Percentiles rank a stretch among this genome's conserved stretches.
phyloP scores from a whole-genome alignment of 331 rosid species.

The Prunus yedoensis region DNA sequence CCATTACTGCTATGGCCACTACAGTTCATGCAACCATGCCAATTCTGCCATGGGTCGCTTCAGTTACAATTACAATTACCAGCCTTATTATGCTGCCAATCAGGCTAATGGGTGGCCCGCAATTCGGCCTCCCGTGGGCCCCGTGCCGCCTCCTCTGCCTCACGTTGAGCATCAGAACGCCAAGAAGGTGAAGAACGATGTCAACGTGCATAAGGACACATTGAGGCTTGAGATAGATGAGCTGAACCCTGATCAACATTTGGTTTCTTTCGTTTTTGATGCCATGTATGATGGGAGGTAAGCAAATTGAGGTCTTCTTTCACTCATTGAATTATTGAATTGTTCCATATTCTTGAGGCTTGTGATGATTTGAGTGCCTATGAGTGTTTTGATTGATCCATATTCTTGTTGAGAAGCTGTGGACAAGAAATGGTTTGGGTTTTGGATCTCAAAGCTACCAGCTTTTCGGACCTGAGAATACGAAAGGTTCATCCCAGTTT shows the following conservation, averaged over 20 bases:
- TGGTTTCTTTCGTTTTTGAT: constrained; percentile 80
- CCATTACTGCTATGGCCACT: constrained; percentile 52
- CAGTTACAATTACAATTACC: constrained; percentile 29
- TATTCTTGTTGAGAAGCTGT: constrained; percentile 2
- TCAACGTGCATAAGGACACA: constrained; percentile 77
- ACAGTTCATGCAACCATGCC: constrained; percentile 36
- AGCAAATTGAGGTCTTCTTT: not conserved
- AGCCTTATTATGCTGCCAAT: constrained; percentile 41
- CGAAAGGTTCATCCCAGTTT: not conserved
- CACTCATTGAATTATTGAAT: not conserved
- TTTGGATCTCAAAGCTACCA: not conserved
- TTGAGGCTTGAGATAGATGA: constrained; percentile 56
- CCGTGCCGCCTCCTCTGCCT: constrained; percentile 42
- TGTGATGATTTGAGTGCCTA: not conserved
- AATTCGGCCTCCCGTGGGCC: constrained; percentile 34
- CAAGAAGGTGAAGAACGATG: constrained; percentile 71
- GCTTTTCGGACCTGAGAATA: constrained; percentile 4
- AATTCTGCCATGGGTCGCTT: constrained; percentile 41
- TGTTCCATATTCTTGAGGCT: not conserved
- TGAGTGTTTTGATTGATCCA: constrained; percentile 3
- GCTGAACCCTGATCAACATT: constrained; percentile 61
- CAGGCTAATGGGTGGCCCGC: constrained; percentile 51
- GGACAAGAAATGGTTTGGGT: not conserved
- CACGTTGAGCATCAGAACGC: constrained; percentile 78
- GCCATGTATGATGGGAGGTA: constrained; percentile 85